Evolutionary conservation across 108 stramenopile species (phyloP), one percentile per base, ranked within the genome.

Genomic region (Chaetoceros tenuissimus): DNA sequence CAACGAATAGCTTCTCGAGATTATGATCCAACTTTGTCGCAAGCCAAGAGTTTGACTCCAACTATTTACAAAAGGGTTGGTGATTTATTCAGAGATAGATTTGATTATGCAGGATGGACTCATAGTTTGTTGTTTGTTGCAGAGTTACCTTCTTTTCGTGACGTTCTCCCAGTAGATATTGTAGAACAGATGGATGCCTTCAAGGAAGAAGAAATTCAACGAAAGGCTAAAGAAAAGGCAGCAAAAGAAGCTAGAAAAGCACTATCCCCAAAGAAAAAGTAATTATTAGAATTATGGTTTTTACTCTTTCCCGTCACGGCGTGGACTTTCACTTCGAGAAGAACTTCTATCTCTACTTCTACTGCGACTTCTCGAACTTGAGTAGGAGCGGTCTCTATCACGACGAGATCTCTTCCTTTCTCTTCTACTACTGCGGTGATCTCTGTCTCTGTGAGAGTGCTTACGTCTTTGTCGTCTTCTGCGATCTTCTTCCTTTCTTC

Each of bases 41-140:
- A 68, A 20, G 77, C 78, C 52, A 95, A 95, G 68, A 91, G 86
- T 23, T 60, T 99, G 28, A 98, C 97, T 23, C 96, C 97, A 19
- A 81, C 76, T 0, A 79, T 96, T 7, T 98, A 99, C 75, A 70
- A 75, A 51, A 69, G 67, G 25, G 97, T 98, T 0, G 96, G 96
- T 2, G 79, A 98, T 25, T 60, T 97, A 44, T 98, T 99, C 67
- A 85, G 97, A 22, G 45, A 78, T 1, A 71, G 84, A 17, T 99
- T 97, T 63, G 62, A 62, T 1, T 71, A 88, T 49, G 91, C 96
- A 20, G 99, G 99, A 13, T 99, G 99, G 99, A 98, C 99, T 2
- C 99, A 99, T 71, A 86, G 90, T 29, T 63, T 99, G 29, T 76
- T 99, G 7, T 99, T 99, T 73, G 96, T 96, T 16, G 98, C 98